Evolutionary conservation across 1,139 yeast species (phyloP), one percentile per base, ranked within the genome.

Genomic region (Hyphopichia wangnamkhiaoensis): DNA sequence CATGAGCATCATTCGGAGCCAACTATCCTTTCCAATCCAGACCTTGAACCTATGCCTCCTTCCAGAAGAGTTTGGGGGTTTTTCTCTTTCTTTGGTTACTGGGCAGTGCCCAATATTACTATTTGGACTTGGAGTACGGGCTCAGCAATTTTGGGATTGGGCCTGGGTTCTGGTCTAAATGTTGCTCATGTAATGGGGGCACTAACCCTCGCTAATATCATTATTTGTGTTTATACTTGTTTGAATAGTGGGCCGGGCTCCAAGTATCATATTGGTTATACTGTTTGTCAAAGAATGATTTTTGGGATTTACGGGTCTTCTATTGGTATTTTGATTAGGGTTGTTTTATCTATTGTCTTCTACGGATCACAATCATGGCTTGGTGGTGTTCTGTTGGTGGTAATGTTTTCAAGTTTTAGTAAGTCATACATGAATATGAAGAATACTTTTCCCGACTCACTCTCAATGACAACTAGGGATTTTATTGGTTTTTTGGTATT

Each of bases 51-150:
- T 8, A 53, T 55, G 47, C 52, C 50, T 3, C 49, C 49, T 1
- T 12, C 14, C 2, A 42, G 59, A 38, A 39, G 60, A 33, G 40
- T 42, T 2, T 56, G 61, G 61, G 56, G 58, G n/a, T 40, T 46
- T 24, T 51, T 47, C 47, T 50, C 57, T 3, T 51, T 45, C 37
- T 43, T 49, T 25, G 52, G 53, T 6, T 56, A 56, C 31, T 56
- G 61, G 61, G 53, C 52, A 2, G 47, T 54, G 6, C 50, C 58
- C 3, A 52, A 55, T 31, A 37, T 54, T 21, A 51, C 58, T 5
- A 54, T 56, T 14, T 49, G 52, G 47, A 50, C 56, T 3, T 55
- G 58, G 58, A 41, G 51, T 4, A 49, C 56, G 8, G 59, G 56
- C 1, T 41, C 50, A 33, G 52, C 59, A 2, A 35, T 55, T 32